Evolutionary conservation across 2,329 filamentous ascomycete genomes (phyloP), one percentile per base, ranked within the genome.

Genomic region (Teratosphaeriaceae sp.): DNA sequence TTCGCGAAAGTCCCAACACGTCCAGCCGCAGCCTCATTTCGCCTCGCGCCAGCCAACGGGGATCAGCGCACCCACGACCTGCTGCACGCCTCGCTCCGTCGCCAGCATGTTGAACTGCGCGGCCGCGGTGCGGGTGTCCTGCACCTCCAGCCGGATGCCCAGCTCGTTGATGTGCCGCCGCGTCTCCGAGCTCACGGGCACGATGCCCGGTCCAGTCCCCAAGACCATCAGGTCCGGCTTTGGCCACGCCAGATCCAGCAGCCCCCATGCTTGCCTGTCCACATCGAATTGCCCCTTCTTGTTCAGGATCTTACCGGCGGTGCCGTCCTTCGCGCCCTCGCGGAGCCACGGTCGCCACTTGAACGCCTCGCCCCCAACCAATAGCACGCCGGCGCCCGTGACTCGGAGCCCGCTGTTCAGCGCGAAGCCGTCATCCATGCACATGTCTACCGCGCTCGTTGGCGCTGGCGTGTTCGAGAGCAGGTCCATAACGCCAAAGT

Each of bases 81-180:
- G 84, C 16, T 80, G 75, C 5, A 92, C 80, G 1, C 92, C 90
- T 40, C 92, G 74, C 69, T 98, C 92, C 15, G 88, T 97, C n/a
- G 88, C 90, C 42, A 98, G 69, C 57, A 98, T 63, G 61, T 98
- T 98, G 65, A 92, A 98, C 63, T 96, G 88, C 24, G 89, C 84
- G 1, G 90, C 87, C 7, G 92, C 92, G 66, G 97, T 97, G 50
- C 88, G 75, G 23, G 92, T 97, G 67, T 97, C 92, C 59, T 90
- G 76, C 3, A 96, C 75, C 59, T 98, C 92, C 4, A 97, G 74
- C 44, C 87, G 75, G 54, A 97, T 85, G 0, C 92, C 92, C 31
- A 97, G 65, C 22, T 78, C 75, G 48, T 82, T 84, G 44, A 98
- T 79, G 54, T 80, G 74, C 45, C 73, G 74, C 54, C 84, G 80